phyloP scores from a whole-genome alignment of 106 monocot genomes.

The Dioscorea alata region DNA sequence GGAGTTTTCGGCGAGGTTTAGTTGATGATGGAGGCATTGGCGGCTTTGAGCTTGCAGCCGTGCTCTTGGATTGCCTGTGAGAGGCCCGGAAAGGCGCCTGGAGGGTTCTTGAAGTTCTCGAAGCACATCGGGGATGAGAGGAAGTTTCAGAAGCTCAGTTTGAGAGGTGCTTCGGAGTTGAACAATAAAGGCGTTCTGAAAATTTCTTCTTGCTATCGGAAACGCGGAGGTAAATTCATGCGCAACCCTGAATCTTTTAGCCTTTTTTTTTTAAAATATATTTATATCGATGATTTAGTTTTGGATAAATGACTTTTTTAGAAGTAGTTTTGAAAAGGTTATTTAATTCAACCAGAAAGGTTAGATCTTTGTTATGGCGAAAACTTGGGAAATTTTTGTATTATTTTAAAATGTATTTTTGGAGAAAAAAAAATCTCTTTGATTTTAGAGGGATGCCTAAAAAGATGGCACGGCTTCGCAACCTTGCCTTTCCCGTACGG shows the following conservation, averaged over 20 bases:
- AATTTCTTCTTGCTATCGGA: slow-evolving; percentile 7
- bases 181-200: slow-evolving; percentile 1
- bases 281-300: too few species aligned
- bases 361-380: too few species aligned
- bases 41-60: slow-evolving; percentile 16
- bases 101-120: slow-evolving; percentile 1
- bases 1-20: not conserved
- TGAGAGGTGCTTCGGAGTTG: slow-evolving; percentile 1
- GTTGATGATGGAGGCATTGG: slow-evolving; percentile 18
- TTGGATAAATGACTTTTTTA: too few species aligned
- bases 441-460: too few species aligned
- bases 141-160: slow-evolving; percentile 5
- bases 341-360: too few species aligned
- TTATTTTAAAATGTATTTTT: too few species aligned
- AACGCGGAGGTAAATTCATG: slow-evolving; percentile 16
- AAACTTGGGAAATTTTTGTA: too few species aligned
- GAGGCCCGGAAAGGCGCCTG: not conserved
- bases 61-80: slow-evolving; percentile 7
- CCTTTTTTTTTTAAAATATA: not conserved
- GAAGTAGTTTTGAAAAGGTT: too few species aligned
- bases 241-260: not conserved
- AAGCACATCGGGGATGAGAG: not conserved
- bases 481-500: too few species aligned
- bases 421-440: too few species aligned
- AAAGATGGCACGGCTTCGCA: too few species aligned